Conservation (phyloP, 768 basidiomycete genomes). For the Amanita fuliginea region DNA sequence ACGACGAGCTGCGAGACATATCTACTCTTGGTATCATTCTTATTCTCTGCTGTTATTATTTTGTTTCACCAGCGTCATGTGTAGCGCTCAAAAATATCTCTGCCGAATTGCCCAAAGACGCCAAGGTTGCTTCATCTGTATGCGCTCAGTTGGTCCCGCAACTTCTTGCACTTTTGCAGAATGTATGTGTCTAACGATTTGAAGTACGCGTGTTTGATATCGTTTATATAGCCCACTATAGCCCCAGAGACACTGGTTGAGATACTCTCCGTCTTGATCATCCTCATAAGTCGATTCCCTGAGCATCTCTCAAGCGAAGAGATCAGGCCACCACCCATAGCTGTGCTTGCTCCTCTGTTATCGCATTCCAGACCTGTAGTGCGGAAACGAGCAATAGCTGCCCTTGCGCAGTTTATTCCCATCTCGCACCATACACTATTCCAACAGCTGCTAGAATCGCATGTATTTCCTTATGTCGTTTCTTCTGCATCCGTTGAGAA, state of each 20-base stretch:
- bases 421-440: constrained; percentile 57
- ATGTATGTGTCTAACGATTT: constrained; percentile 33
- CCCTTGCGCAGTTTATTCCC: constrained; percentile 76
- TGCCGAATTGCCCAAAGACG: constrained; percentile 75
- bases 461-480: constrained; percentile 50
- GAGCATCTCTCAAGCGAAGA: constrained; percentile 44
- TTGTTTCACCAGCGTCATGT: neutral
- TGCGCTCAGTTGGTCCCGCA: constrained; percentile 81
- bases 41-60: neutral
- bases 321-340: constrained; percentile 48
- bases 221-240: constrained; percentile 37
- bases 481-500: constrained; percentile 46
- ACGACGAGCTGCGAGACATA: constrained; percentile 91
- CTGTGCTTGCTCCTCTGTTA: constrained; percentile 60
- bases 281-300: constrained; percentile 80
- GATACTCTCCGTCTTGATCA: constrained; percentile 76
- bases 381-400: constrained; percentile 85
- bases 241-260: constrained; percentile 78
- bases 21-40: constrained; percentile 65
- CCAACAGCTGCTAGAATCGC: constrained; percentile 41
- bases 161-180: constrained; percentile 67
- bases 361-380: constrained; percentile 75
- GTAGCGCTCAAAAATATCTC: constrained; percentile 93
- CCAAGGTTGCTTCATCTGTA: constrained; percentile 66
- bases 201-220: constrained; percentile 9